phyloP scores from a whole-genome alignment of 1,139 yeast species.

The Candida sanyaensis region DNA sequence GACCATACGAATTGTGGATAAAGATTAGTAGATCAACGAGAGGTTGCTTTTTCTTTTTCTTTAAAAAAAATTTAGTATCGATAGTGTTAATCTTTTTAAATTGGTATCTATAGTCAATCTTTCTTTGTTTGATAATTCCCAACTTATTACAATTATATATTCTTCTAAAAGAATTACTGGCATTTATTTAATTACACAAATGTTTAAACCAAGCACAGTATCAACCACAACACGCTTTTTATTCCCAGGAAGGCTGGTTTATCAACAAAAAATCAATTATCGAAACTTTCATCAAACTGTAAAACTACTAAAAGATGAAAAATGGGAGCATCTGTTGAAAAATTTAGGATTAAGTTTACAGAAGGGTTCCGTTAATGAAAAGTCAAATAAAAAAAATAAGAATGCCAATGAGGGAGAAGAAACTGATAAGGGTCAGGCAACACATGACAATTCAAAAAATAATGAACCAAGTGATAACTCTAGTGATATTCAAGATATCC shows the following conservation, averaged over 20 bases:
- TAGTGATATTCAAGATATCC: not conserved
- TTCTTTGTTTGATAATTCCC: too few relatives aligned
- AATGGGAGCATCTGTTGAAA: slow-evolving; percentile 28
- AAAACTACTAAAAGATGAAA: slow-evolving; percentile 22
- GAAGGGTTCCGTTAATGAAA: slow-evolving; percentile 27
- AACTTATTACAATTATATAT: too few relatives aligned
- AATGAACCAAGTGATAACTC: not conserved
- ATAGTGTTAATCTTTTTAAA: too few relatives aligned
- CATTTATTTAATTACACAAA: not conserved
- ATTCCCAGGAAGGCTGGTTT: not conserved
- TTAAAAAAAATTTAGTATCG: too few relatives aligned
- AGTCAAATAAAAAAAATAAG: not conserved
- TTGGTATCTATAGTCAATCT: too few relatives aligned
- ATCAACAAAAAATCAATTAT: not conserved
- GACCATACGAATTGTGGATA: too few relatives aligned
- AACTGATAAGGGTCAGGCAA: slow-evolving; percentile 6
- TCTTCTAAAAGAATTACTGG: too few relatives aligned
- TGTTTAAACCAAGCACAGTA: not conserved
- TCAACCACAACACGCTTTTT: not conserved
- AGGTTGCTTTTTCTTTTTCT: too few relatives aligned
- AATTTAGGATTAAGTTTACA: slow-evolving; percentile 30
- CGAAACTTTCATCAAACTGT: slow-evolving; percentile 8
- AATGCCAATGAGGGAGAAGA: slow-evolving; percentile 12
- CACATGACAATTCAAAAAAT: slow-evolving; percentile 1
- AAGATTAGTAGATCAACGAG: too few relatives aligned